Conservation (phyloP, 306 rosid species). For the Vachellia collinsii region DNA sequence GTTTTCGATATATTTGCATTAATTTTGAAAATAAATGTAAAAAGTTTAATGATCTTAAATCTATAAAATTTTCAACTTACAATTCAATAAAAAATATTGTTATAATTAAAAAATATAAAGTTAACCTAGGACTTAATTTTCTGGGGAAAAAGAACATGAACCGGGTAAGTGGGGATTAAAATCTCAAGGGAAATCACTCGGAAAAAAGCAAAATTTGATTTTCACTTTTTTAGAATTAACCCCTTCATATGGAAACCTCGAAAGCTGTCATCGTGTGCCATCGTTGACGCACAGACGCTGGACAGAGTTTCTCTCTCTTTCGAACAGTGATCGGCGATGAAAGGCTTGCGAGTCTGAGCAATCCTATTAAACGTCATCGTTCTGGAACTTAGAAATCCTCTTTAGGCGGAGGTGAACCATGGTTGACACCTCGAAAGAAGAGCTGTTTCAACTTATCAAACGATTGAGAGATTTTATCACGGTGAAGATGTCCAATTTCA, state of each 20-base stretch:
- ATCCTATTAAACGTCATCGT: slow-evolving; percentile 27
- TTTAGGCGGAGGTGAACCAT: slow-evolving; percentile 35
- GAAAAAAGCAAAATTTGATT: background rate
- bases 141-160: background rate
- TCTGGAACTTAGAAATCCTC: background rate
- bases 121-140: background rate
- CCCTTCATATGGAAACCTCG: background rate
- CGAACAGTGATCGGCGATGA: slow-evolving; percentile 25
- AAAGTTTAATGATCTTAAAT: background rate
- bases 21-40: background rate
- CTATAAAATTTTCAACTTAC: background rate
- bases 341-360: slow-evolving; percentile 16
- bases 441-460: slow-evolving; percentile 65
- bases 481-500: slow-evolving; percentile 61
- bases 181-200: background rate
- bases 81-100: background rate
- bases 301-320: background rate
- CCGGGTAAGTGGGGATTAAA: background rate
- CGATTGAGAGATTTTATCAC: slow-evolving; percentile 64
- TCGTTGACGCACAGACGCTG: background rate
- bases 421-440: slow-evolving; percentile 68
- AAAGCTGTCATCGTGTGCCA: background rate
- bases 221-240: background rate
- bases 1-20: no score
- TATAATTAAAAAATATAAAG: no score